These are phyloP conservation scores for Zygosaccharomyces kombuchaensis DNA, from an alignment of 805 yeast genomes.

Conservation along the genomic window DNA sequence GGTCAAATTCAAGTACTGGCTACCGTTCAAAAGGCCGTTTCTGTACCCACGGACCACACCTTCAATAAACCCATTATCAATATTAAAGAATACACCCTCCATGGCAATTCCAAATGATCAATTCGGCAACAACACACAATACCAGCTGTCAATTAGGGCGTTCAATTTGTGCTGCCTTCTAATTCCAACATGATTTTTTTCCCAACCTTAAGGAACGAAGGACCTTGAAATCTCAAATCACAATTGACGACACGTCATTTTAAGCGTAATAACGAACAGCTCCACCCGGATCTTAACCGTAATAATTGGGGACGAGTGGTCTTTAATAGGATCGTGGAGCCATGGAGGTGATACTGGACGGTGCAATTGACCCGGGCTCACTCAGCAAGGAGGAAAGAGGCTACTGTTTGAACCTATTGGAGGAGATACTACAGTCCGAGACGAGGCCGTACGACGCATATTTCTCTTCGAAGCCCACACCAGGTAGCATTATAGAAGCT, in stretches of 20 bases:
- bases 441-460: slow-evolving; percentile 42
- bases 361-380: slow-evolving; percentile 32
- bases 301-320: neutral
- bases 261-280: neutral
- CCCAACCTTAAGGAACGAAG: neutral
- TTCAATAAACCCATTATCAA: slow-evolving; percentile 87
- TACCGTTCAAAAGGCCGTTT: slow-evolving; percentile 67
- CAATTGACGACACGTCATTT: neutral
- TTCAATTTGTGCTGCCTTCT: neutral
- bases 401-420: slow-evolving; percentile 35
- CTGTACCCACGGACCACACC: slow-evolving; percentile 94
- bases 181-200: neutral
- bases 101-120: slow-evolving; percentile 36
- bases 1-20: slow-evolving; percentile 86
- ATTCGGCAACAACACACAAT: neutral
- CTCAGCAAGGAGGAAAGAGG: slow-evolving; percentile 27
- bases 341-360: slow-evolving; percentile 36
- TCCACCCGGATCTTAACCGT: neutral
- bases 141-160: neutral
- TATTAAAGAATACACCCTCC: slow-evolving; percentile 93
- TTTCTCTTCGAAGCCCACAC: slow-evolving; percentile 38
- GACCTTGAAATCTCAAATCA: slow-evolving; percentile 3
- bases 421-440: slow-evolving; percentile 45
- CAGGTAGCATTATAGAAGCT: slow-evolving; percentile 49
- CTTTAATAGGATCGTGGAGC: neutral